Conservation (phyloP, 1,139 yeast species). For the Pichia cactophila region DNA sequence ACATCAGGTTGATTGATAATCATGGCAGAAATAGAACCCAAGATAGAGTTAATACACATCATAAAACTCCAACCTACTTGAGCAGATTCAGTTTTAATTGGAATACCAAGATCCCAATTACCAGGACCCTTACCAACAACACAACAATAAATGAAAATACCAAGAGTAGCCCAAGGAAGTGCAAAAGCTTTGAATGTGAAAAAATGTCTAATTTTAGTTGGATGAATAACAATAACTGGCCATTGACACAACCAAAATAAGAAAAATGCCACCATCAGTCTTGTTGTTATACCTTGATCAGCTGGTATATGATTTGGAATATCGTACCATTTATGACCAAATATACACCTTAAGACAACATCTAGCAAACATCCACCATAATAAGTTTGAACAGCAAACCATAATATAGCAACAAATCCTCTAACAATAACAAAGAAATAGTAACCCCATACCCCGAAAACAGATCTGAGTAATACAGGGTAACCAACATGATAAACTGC, state of each 20-base stretch:
- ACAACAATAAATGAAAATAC: slow-evolving; percentile 29
- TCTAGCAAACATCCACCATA: slow-evolving; percentile 26
- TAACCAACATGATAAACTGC: slow-evolving; percentile 22
- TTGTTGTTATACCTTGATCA: slow-evolving; percentile 33
- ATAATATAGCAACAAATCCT: slow-evolving; percentile 34
- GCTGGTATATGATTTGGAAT: slow-evolving; percentile 23
- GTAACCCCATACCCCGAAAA: slow-evolving; percentile 29
- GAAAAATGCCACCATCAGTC: slow-evolving; percentile 36
- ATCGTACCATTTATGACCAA: slow-evolving; percentile 17
- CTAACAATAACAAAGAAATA: slow-evolving; percentile 36
- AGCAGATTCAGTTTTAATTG: slow-evolving; percentile 27
- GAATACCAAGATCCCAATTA: slow-evolving; percentile 26
- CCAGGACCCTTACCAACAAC: slow-evolving; percentile 34
- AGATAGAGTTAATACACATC: slow-evolving; percentile 36
- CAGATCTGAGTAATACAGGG: slow-evolving; percentile 18
- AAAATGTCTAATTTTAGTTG: slow-evolving; percentile 31
- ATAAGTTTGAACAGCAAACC: slow-evolving; percentile 31
- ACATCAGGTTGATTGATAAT: slow-evolving; percentile 31
- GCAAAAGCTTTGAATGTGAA: slow-evolving; percentile 33
- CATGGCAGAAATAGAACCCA: slow-evolving; percentile 34
- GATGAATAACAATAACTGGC: slow-evolving; percentile 28
- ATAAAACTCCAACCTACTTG: slow-evolving; percentile 35
- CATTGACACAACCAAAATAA: slow-evolving; percentile 35
- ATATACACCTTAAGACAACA: slow-evolving; percentile 29
- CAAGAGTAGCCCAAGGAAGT: slow-evolving; percentile 36